Base-by-base conservation (phyloP, 2,329 filamentous ascomycete genomes). In the Cytospora paraplurivora region DNA sequence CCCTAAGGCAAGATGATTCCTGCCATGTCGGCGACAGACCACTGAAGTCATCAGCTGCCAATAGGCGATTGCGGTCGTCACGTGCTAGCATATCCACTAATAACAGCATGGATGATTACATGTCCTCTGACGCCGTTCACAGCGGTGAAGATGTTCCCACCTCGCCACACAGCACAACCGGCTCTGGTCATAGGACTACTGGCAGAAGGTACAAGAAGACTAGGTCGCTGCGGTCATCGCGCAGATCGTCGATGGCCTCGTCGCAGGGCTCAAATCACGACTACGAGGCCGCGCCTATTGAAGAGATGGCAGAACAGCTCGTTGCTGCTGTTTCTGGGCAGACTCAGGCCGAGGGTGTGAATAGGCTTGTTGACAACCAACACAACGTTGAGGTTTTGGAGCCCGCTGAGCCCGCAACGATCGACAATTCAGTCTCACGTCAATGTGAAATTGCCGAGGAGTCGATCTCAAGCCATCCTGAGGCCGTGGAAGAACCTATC, bases 131-230 rank as follows among this genome's bases (percentile, higher is more conserved):
- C 37, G 52, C 44, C 32, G 21, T 37, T 17, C 32, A 55, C 7
- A 61, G 58, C 13, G 58, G 51, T 12, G 51, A 61, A 32, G 51
- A 52, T 11, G 34, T 27, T 8, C 15, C 41, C 19, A 8, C 10
- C 17, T 59, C 56, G 21, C 47, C 56, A 5, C 56, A 15, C 32
- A 33, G 33, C 13, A 41, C 51, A 15, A 17, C 38, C 2, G 13
- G 19, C n/a, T 55, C 62, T 49, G 63, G 34, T 15, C 62, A 56
- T n/a, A 56, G 35, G 49, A 37, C 49, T n/a, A 21, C 59, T 7
- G 57, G 52, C 3, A 62, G 62, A 38, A 67, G 63, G 33, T 49
- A 56, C 37, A 64, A 67, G 62, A 67, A 66, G 58, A 37, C 51
- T 13, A 38, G 58, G 33, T 59, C 58, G 12, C 32, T 55, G 13